Base-by-base conservation (phyloP, 2,329 filamentous ascomycete species). In the Aspergillus amoenus region DNA sequence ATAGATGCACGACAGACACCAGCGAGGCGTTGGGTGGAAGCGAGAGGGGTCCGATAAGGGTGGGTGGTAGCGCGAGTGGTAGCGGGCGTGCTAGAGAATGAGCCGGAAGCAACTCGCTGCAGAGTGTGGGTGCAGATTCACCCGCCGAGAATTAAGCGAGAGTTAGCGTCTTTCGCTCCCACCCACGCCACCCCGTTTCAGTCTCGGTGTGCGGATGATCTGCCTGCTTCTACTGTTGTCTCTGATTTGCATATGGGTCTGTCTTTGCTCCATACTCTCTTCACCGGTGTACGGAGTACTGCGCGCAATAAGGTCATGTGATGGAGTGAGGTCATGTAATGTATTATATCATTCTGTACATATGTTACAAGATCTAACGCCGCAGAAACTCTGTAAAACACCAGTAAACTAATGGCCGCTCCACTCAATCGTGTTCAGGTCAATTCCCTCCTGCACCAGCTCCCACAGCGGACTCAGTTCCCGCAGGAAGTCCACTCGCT, bases 381-480 rank as follows among this genome's bases (percentile, higher is more conserved):
- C 27, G 4, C 9, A 3, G 17, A 46, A 53, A 52, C 18, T 18
- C 27, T 39, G n/a, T 24, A 17, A 37, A 39, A 18, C 8, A 30
- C 8, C 27, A 27, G 24, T 12, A 21, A 4, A 22, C 53, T 61
- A 65, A 60, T 99, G 94, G 80, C 97, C 93, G 73, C 90, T 96
- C 94, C 94, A 99, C 78, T 99, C 88, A 69, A 99, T 99, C 43
- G 91, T 96, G 77, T 95, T 90, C 65, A 99, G 79, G 71, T 96
- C 94, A 62, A 99, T 85, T 15, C 94, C 94, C 75, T 99, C 94
- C 78, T 99, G 94, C 12, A 99, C 94, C 63, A 99, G 79, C 78
- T 99, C 94, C 94, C 94, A 99, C 56, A 99, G 79, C 40, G 94
- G 94, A 73, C 93, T 97, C 64, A 99, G 81, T 79, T 99, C 94